phyloP scores from a whole-genome alignment of 352 stramenopile species.

The Plasmopara viticola region DNA sequence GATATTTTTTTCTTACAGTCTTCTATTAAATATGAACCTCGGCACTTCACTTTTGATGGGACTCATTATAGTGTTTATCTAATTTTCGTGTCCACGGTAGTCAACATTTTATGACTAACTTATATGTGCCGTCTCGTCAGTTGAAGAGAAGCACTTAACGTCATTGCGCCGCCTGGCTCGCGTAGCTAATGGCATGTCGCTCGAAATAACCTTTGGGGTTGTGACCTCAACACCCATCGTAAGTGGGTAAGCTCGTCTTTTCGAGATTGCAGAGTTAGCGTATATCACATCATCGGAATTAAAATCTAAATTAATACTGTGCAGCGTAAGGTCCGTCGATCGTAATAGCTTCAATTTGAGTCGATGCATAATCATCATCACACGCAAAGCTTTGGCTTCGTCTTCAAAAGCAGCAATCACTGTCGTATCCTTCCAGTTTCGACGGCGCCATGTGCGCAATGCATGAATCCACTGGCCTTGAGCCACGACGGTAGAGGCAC shows the following conservation, averaged over 20 bases:
- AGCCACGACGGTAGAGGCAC: constrained; percentile 42
- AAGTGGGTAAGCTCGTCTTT: constrained; percentile 16
- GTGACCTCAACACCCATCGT: constrained; percentile 27
- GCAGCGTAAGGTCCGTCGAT: constrained; percentile 35
- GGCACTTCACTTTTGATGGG: too few species aligned
- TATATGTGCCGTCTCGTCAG: background rate
- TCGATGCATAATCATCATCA: constrained; percentile 62
- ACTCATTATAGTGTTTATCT: too few species aligned
- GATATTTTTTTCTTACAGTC: too few species aligned
- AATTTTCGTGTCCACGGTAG: too few species aligned
- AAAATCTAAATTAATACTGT: constrained; percentile 31
- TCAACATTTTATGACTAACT: background rate
- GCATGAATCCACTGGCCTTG: constrained; percentile 57
- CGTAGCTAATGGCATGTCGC: constrained; percentile 17
- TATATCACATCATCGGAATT: constrained; percentile 10
- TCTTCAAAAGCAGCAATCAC: constrained; percentile 58
- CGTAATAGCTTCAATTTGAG: constrained; percentile 62
- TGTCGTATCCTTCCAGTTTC: constrained; percentile 68
- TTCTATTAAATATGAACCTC: too few species aligned
- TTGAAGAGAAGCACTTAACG: background rate
- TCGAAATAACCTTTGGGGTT: constrained; percentile 26
- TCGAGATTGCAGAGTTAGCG: constrained; percentile 5
- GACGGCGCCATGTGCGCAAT: constrained; percentile 66
- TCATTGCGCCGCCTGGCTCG: constrained; percentile 25
- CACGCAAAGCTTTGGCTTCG: constrained; percentile 53